These are phyloP conservation scores for Melastoma malabathricum DNA, from an alignment of 345 rosid species.

Conservation along the genomic window DNA sequence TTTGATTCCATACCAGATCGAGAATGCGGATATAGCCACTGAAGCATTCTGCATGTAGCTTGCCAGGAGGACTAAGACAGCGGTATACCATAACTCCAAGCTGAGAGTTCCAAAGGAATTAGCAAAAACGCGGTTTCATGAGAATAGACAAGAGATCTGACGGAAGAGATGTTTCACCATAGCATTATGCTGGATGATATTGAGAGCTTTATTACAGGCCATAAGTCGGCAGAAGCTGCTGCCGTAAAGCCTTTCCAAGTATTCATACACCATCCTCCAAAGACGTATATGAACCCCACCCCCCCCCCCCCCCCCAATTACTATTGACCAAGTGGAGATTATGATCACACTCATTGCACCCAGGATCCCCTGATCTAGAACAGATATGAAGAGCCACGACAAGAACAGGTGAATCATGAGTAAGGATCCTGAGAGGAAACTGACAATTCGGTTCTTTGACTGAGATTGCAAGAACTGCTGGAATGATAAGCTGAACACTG, in stretches of 20 bases:
- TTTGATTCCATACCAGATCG: slow-evolving; percentile 27
- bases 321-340: not conserved
- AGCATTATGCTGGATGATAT: slow-evolving; percentile 7
- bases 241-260: slow-evolving; percentile 8
- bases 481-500: too few relatives aligned
- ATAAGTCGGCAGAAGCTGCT: slow-evolving; percentile 1
- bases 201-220: slow-evolving; percentile 6
- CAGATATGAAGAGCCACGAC: not conserved
- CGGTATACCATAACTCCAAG: slow-evolving; percentile 5
- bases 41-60: slow-evolving; percentile 28
- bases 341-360: slow-evolving; percentile 3
- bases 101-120: not conserved
- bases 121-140: too few relatives aligned
- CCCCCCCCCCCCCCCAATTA: too few relatives aligned
- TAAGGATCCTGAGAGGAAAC: not conserved
- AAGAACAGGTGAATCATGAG: not conserved
- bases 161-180: slow-evolving; percentile 1
- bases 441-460: not conserved
- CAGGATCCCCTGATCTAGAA: not conserved
- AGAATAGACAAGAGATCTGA: too few relatives aligned
- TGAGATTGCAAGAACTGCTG: not conserved
- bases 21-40: slow-evolving; percentile 39
- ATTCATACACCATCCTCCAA: slow-evolving; percentile 4
- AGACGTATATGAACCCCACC: slow-evolving; percentile 1
- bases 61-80: slow-evolving; percentile 6